These are phyloP conservation scores for Hericium erinaceus DNA, from an alignment of 768 basidiomycete species.

Conservation along the genomic window DNA sequence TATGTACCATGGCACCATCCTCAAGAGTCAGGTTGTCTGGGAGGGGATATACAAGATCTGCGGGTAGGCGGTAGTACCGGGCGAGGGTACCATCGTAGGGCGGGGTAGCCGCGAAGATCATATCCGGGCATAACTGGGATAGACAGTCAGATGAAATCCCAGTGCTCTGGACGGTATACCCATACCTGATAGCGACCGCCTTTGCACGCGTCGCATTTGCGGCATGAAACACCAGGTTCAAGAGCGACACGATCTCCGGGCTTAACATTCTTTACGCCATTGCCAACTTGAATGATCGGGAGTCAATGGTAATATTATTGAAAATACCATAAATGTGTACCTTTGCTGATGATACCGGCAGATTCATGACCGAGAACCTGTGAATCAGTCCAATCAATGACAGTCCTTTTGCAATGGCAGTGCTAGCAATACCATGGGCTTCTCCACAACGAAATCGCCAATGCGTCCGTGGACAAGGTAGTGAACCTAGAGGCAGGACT, in stretches of 20 bases:
- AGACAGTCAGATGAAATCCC: background rate
- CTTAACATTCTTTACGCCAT: conserved; percentile 66
- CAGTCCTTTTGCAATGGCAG: too few relatives aligned
- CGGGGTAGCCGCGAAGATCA: conserved; percentile 88
- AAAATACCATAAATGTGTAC: conserved; percentile 22
- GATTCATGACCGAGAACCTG: conserved; percentile 94
- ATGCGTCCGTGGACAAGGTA: conserved; percentile 74
- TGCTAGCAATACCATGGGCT: conserved; percentile 54
- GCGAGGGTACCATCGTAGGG: conserved; percentile 87
- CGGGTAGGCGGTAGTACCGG: conserved; percentile 80
- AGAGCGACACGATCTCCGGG: conserved; percentile 84
- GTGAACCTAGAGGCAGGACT: conserved; percentile 45
- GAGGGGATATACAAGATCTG: conserved; percentile 75
- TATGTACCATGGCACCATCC: conserved; percentile 86
- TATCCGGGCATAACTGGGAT: conserved; percentile 69
- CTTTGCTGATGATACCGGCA: conserved; percentile 65
- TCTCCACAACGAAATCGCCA: conserved; percentile 69
- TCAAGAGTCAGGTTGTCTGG: conserved; percentile 81
- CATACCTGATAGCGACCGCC: conserved; percentile 70
- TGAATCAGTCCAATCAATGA: background rate
- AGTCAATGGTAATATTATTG: background rate
- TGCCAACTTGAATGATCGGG: conserved; percentile 44
- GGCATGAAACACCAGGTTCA: conserved; percentile 85
- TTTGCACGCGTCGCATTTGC: conserved; percentile 79
- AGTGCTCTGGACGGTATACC: background rate